phyloP scores from a whole-genome alignment of 352 stramenopile species.

The Pythium periplocum region DNA sequence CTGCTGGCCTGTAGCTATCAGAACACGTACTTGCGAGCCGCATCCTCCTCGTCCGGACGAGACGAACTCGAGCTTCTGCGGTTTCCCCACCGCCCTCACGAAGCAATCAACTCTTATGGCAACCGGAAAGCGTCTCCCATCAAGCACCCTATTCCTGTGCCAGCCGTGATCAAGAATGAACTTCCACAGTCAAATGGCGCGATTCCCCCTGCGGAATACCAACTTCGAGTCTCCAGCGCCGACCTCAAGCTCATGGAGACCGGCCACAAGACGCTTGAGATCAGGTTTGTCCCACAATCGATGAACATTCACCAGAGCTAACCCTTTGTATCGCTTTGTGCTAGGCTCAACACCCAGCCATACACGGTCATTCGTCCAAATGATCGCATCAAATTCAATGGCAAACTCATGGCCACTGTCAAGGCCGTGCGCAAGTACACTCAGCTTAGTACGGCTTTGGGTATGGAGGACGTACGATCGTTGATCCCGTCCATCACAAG shows the following conservation, averaged over 20 bases:
- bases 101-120: no score
- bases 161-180: no score
- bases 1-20: no score
- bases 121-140: no score
- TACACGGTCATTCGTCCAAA: constrained; percentile 69
- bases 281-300: constrained; percentile 31
- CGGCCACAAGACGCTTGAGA: constrained; percentile 56
- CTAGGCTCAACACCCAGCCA: constrained; percentile 51
- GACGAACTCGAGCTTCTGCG: no score
- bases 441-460: constrained; percentile 41
- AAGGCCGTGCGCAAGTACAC: constrained; percentile 56
- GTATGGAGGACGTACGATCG: constrained; percentile 40
- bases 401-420: constrained; percentile 34
- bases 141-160: no score
- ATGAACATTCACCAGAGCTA: background rate
- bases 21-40: no score
- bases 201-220: constrained; percentile 40
- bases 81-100: no score
- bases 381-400: constrained; percentile 64
- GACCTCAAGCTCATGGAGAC: constrained; percentile 42
- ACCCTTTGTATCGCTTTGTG: constrained; percentile 1
- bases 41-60: no score
- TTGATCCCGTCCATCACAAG: constrained; percentile 25
- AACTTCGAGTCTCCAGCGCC: constrained; percentile 36
- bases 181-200: background rate